Base-by-base conservation (phyloP, 1,284 basidiomycete species). In the Uromyces viciae-fabae region DNA sequence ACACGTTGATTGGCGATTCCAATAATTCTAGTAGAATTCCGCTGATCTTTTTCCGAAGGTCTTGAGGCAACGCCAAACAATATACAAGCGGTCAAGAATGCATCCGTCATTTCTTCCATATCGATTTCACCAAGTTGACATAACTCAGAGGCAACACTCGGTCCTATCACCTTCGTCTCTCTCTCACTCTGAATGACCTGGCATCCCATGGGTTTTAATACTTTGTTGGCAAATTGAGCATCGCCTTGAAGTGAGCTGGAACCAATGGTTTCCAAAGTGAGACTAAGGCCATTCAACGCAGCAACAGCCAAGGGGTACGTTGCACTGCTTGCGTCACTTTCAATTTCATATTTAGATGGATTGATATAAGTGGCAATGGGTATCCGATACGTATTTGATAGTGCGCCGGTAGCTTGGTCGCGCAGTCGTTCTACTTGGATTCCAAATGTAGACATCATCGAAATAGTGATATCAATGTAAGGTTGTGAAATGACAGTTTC, bases 31-130 rank as follows among this genome's bases (percentile, higher is more conserved):
- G 95, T 94, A 82, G 89, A 84, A 78, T 83, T 89, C 38, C 87
- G 89, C 22, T 85, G 83, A 40, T 85, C 84, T 38, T 58, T 28
- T 25, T 60, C 36, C 33, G 86, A 81, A 0, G 85, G 86, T 46
- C 82, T 83, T 46, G 87, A 88, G 0, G 94, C 94, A 31, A 96
- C 93, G 77, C 96, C 95, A 72, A 94, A 94, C 22, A 99, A 88
- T 1, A 92, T 94, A 9, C 91, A 92, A 0, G 96, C 96, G 0
- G 95, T 98, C 86, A 99, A 90, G 89, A 99, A 99, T 7, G 95
- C 96, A 86, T 99, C 96, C 14, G 97, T 99, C 96, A 99, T 99
- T n/a, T 92, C 91, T 87, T 98, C 95, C 97, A 99, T 99, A 86
- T 99, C 95, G 33, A 98, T 91, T 83, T 91, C 89, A 52, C 94